Base-by-base conservation (phyloP, 2,329 filamentous ascomycete species). In the Clonostachys rosea region DNA sequence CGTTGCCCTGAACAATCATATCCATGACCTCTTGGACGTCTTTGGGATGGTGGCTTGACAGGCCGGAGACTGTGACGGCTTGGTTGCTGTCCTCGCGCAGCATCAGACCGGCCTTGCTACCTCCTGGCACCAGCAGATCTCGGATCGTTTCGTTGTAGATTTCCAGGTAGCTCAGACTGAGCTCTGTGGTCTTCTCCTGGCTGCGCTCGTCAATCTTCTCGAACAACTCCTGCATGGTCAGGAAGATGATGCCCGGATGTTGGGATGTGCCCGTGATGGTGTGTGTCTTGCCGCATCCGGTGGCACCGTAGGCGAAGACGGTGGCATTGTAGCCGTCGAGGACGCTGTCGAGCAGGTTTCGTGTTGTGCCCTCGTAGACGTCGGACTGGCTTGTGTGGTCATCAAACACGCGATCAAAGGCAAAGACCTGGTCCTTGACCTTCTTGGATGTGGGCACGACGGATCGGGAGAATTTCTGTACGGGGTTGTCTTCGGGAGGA, bases 141-240 rank as follows among this genome's bases (percentile, higher is more conserved):
- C 94, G 89, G 59, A 99, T 99, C 0, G 91, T 96, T 71, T 99
- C 94, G 64, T 99, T 99, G 76, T 99, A 99, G 53, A 99, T 99
- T 64, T 99, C 94, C 36, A 99, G 78, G 60, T 97, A 99, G 0
- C 91, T 96, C 14, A 99, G 80, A 0, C 91, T 90, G 46, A 99
- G 75, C 59, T 97, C 94, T 5, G 91, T 94, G 30, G 84, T 76
- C 68, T 96, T 97, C 50, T 96, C 91, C 49, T 87, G 83, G 52
- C 85, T 86, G 46, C 89, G 73, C 48, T 97, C 94, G n/a, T 77
- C 74, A 55, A 99, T 96, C 66, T 92, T 89, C 70, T 99, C 94
- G 61, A 99, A 99, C 20, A 99, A 75, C 68, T 99, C 94, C 67
- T 97, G 92, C 91, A 99, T 99, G 1, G 94, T 97, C 58, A 99